A percentile compares a stretch with the other conserved stretches of the same genome.
These are phyloP conservation scores for Cucurbita moschata DNA, from an alignment of 306 rosid genomes.

Conservation along the genomic window DNA sequence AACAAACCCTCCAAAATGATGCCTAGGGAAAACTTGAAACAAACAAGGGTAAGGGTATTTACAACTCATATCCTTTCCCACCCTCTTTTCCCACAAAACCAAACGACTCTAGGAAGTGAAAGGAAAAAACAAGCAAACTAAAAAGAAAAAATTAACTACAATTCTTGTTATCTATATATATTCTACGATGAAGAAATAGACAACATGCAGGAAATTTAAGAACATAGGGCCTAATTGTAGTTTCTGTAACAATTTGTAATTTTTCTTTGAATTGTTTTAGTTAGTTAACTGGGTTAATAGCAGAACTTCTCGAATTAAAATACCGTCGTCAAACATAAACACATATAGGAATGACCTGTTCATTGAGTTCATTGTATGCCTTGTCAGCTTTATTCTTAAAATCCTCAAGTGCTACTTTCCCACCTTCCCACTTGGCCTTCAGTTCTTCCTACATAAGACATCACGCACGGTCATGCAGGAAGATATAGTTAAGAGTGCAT, in stretches of 20 bases:
- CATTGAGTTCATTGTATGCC: slow-evolving; percentile 67
- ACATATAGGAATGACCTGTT: slow-evolving; percentile 45
- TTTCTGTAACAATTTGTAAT: background rate
- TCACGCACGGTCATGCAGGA: background rate
- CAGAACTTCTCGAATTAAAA: no score
- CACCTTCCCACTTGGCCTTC: slow-evolving; percentile 62
- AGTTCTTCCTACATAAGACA: slow-evolving; percentile 43
- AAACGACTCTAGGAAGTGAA: background rate
- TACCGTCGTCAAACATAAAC: background rate
- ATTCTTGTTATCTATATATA: background rate
- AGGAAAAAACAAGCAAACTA: background rate
- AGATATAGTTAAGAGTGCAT: background rate
- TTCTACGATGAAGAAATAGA: background rate
- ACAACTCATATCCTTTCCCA: no score
- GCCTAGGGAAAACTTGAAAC: no score
- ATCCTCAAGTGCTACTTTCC: slow-evolving; percentile 35
- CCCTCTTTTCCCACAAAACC: no score
- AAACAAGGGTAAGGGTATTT: no score
- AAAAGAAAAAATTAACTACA: background rate
- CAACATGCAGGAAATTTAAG: background rate
- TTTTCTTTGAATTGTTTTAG: no score
- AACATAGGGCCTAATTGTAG: background rate
- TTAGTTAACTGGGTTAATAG: no score
- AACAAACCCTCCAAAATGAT: no score
- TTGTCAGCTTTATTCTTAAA: slow-evolving; percentile 50